Conservation (phyloP, 257 asterid genomes). For the Leptodermis oblonga region DNA sequence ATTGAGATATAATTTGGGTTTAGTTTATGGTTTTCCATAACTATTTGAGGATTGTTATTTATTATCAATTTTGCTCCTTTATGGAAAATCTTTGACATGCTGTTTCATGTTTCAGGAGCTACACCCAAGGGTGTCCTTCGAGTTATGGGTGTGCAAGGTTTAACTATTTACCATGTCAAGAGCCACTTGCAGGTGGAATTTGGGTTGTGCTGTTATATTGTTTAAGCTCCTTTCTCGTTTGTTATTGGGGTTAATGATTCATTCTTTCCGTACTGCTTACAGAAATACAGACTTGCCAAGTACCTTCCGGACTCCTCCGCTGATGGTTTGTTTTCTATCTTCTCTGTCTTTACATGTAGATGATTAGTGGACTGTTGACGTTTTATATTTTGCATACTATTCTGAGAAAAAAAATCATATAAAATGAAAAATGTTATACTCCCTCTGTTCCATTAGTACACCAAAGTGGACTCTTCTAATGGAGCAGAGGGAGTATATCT, state of each 20-base stretch:
- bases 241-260: constrained; percentile 17
- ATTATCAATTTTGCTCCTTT: not conserved
- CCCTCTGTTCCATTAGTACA: too few species aligned
- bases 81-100: constrained; percentile 17
- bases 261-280: constrained; percentile 27
- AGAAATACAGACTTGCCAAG: constrained; percentile 99
- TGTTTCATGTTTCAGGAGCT: constrained; percentile 65
- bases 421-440: not conserved
- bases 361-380: too few species aligned
- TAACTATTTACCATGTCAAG: constrained; percentile 96
- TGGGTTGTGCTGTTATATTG: constrained; percentile 6
- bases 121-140: constrained; percentile 98
- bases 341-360: constrained; percentile 3
- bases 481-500: not conserved
- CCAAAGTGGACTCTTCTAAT: too few species aligned
- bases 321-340: constrained; percentile 61
- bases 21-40: not conserved
- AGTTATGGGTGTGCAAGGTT: constrained; percentile 97
- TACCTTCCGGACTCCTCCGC: constrained; percentile 93
- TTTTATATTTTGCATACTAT: not conserved
- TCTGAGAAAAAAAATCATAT: not conserved
- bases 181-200: constrained; percentile 89
- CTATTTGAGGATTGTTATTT: not conserved
- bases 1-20: not conserved
- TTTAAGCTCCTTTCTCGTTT: constrained; percentile 7